Conservation (phyloP, 805 yeast species). For the Candida koratica region DNA sequence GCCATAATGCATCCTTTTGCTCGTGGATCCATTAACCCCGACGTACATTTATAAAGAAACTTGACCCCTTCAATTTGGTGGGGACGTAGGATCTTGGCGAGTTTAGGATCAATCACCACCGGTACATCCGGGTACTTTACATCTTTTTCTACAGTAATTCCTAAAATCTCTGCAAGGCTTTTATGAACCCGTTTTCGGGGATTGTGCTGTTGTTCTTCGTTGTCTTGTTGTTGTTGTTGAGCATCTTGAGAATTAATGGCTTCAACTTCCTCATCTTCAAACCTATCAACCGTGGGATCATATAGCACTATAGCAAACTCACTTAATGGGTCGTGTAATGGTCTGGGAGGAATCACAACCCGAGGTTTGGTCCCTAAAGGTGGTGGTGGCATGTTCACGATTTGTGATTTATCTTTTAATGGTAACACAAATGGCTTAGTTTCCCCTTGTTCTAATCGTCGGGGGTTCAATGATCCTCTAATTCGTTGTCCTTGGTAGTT, state of each 20-base stretch:
- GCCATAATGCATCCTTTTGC: constrained; percentile 98
- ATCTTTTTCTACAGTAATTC: constrained; percentile 55
- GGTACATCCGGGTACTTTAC: constrained; percentile 79
- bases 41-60: constrained; percentile 83
- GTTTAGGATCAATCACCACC: constrained; percentile 88
- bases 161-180: constrained; percentile 75
- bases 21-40: constrained; percentile 76
- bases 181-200: constrained; percentile 47
- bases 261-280: constrained; percentile 26
- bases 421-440: constrained; percentile 58
- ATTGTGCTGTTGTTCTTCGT: constrained; percentile 13
- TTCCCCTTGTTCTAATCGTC: constrained; percentile 40
- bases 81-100: constrained; percentile 83
- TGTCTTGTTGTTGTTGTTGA: constrained; percentile 14
- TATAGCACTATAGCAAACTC: constrained; percentile 92
- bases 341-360: constrained; percentile 72
- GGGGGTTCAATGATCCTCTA: constrained; percentile 58
- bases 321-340: constrained; percentile 91
- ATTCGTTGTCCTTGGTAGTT: constrained; percentile 16
- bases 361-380: constrained; percentile 79
- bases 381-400: constrained; percentile 53
- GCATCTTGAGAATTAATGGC: constrained; percentile 17
- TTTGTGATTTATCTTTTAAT: constrained; percentile 37
- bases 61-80: constrained; percentile 96
- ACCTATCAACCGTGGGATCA: constrained; percentile 85